Evolutionary conservation across 2,329 filamentous ascomycete genomes (phyloP).

Genomic region (Xylariaceae sp.): DNA sequence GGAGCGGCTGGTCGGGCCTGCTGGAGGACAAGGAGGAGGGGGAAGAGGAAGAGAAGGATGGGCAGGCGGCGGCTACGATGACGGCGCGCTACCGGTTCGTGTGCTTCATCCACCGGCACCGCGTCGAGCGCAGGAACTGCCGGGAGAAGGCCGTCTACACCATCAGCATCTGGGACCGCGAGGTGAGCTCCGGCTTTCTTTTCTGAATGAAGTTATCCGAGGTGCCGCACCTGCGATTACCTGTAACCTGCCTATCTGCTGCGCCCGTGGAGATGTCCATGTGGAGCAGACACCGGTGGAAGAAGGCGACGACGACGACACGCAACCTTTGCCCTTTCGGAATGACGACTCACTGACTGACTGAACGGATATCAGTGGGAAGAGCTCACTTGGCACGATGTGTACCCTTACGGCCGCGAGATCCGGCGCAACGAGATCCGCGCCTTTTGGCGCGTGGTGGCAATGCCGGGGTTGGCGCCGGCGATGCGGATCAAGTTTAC

Average conservation of each 20-base stretch:
- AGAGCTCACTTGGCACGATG: conserved; percentile 16
- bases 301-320: too few species aligned
- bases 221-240: too few species aligned
- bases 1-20: background rate
- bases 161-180: conserved; percentile 17
- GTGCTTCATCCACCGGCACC: conserved; percentile 17
- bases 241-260: too few species aligned
- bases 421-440: conserved; percentile 9
- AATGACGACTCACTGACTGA: too few species aligned
- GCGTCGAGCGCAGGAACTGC: conserved; percentile 2
- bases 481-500: background rate
- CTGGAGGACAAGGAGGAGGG: too few species aligned
- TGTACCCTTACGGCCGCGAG: conserved; percentile 7
- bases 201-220: too few species aligned
- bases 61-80: too few species aligned
- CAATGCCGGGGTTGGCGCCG: conserved; percentile 1
- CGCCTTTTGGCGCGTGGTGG: conserved; percentile 8
- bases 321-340: too few species aligned
- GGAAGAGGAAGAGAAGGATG: too few species aligned
- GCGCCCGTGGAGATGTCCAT: too few species aligned
- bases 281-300: too few species aligned
- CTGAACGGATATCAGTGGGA: too few species aligned
- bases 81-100: conserved; percentile 13
- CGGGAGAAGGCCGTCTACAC: conserved; percentile 11
- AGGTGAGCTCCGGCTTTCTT: conserved; percentile 8